A percentile compares a stretch with the other conserved stretches of the same genome.
phyloP scores from a whole-genome alignment of 1,284 basidiomycete genomes.

The Athelia sp. region DNA sequence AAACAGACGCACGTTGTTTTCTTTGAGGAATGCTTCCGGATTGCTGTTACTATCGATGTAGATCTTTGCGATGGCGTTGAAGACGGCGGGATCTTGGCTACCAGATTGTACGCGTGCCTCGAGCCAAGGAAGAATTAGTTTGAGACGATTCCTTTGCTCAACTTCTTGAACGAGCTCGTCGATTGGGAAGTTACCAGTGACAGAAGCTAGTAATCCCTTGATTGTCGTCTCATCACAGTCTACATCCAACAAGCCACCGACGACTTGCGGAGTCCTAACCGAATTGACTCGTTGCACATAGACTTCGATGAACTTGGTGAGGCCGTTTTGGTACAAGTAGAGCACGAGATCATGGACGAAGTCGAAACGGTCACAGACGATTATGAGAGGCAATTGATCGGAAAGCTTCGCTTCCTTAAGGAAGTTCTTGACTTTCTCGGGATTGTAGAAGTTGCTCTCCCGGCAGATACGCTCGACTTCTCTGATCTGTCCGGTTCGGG shows the following conservation, averaged over 20 bases:
- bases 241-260: slow-evolving; percentile 95
- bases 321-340: slow-evolving; percentile 97
- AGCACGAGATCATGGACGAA: slow-evolving; percentile 99
- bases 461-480: slow-evolving; percentile 99
- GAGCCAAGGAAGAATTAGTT: slow-evolving; percentile 96
- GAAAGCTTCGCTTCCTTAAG: slow-evolving; percentile 96
- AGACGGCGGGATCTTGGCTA: slow-evolving; percentile 88
- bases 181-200: slow-evolving; percentile 96
- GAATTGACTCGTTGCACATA: slow-evolving; percentile 99
- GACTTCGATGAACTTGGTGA: slow-evolving; percentile 97
- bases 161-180: slow-evolving; percentile 98
- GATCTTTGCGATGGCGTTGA: slow-evolving; percentile 98
- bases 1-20: slow-evolving; percentile 78
- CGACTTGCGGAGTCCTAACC: slow-evolving; percentile 95
- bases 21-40: slow-evolving; percentile 96
- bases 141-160: slow-evolving; percentile 93
- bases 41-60: slow-evolving; percentile 99
- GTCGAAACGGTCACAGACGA: slow-evolving; percentile 99
- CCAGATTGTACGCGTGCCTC: slow-evolving; percentile 91
- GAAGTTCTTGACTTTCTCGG: slow-evolving; percentile 99
- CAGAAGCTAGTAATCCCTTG: slow-evolving; percentile 90
- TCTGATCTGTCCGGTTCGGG: slow-evolving; percentile 95
- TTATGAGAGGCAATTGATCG: slow-evolving; percentile 98
- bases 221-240: slow-evolving; percentile 98
- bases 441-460: slow-evolving; percentile 97